phyloP scores from a whole-genome alignment of 352 stramenopile species.

The Pythium brassicae region DNA sequence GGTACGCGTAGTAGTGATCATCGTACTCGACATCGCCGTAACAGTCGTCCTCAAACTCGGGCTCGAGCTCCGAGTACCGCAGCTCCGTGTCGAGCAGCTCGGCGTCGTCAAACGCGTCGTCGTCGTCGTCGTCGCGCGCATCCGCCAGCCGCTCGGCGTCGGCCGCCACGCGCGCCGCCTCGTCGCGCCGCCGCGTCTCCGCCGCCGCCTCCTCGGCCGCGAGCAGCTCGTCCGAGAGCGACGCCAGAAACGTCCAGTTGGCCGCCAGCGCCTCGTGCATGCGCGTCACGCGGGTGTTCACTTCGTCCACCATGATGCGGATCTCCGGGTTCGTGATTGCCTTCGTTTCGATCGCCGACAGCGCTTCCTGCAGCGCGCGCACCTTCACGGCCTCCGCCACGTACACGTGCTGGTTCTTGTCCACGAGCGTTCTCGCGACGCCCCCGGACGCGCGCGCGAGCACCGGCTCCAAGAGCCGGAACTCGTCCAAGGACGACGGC shows the following conservation, averaged over 20 bases:
- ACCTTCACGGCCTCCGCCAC: conserved; percentile 6
- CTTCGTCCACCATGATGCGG: conserved; percentile 16
- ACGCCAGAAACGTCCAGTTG: conserved; percentile 15
- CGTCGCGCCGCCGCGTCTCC: too few species aligned
- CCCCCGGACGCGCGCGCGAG: too few species aligned
- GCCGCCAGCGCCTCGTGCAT: conserved; percentile 8
- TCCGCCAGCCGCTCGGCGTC: too few species aligned
- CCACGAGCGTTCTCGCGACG: neutral
- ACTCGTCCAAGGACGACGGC: conserved; percentile 9
- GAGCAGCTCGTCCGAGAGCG: conserved; percentile 2
- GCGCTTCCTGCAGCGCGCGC: conserved; percentile 4
- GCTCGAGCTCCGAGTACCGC: conserved; percentile 3
- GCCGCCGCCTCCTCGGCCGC: too few species aligned
- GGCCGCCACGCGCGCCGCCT: too few species aligned
- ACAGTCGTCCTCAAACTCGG: conserved; percentile 11
- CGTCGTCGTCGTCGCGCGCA: too few species aligned
- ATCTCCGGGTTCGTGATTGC: conserved; percentile 11
- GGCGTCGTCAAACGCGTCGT: neutral
- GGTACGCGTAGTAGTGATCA: conserved; percentile 17
- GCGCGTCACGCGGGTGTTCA: conserved; percentile 10
- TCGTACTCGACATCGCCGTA: conserved; percentile 13
- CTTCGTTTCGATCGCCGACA: conserved; percentile 5
- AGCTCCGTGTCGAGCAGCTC: neutral
- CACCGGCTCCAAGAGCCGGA: conserved; percentile 10
- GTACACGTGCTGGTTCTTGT: conserved; percentile 9